Base-by-base conservation (phyloP, 2,329 filamentous ascomycete genomes). In the Microsporum ferrugineum region DNA sequence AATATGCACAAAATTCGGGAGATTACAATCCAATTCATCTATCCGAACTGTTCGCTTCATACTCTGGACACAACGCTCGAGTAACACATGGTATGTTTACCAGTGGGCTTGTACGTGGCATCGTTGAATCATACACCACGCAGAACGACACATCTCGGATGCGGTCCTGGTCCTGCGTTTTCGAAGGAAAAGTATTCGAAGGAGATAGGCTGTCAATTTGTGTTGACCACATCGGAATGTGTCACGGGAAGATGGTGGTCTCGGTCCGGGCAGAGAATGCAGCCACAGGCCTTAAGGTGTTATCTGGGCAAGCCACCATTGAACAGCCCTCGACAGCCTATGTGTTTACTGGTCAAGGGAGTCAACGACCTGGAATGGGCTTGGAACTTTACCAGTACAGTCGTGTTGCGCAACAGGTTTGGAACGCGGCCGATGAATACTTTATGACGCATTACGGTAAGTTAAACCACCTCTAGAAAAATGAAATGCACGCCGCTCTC, bases 11-110 rank as follows among this genome's bases (percentile, higher is more conserved):
- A 66, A 94, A 99, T 17, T 99, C 95, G 58, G 94, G 94, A 53
- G 94, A 99, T 74, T 99, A 90, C 83, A 99, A 99, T 77, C 94
- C 94, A 27, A 99, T 99, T 65, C 94, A 99, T 80, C 94, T 99
- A 51, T 96, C 94, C 10, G 88, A 94, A 61, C 90, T 96, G 60
- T 99, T 99, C 14, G 38, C 38, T 39, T 39, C 5, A 12, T 39
- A 39, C 78, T 89, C 94, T 36, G 90, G 85, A 77, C 99, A 97
- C 70, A 58, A 99, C 94, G 49, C 99, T 99, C 71, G 38, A 14
- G 38, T 39, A 14, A 99, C 94, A 1, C 94, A 99, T 73, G 94
- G 94, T 72, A 99, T 99, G 94, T 99, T 97, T 81, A 95, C 92
- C 1, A 97, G 92, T 76, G 94, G 95, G 66, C 89, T 94, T 41